Evolutionary conservation across 2,329 filamentous ascomycete species (phyloP), one percentile per base, ranked within the genome.

Genomic region (Madurella fahalii): DNA sequence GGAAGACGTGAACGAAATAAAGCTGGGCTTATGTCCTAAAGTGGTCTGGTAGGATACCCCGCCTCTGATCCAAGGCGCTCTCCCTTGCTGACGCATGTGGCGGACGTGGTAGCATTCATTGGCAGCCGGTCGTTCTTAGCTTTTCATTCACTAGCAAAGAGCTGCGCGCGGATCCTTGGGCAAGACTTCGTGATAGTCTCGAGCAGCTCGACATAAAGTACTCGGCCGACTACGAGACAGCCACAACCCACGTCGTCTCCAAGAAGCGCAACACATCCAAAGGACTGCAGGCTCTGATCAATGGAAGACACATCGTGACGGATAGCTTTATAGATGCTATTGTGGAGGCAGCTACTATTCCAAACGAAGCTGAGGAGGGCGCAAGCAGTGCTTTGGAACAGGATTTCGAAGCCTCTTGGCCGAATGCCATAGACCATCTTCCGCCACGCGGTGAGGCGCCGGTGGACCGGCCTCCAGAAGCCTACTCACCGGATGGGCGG

Each of bases 171-270:
- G 83, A 86, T 63, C 83, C 86, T 1, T 76, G 92, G 52, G 72
- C 75, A 2, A 74, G 75, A 16, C 78, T 91, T 25, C 82, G 82
- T 58, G 73, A 80, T 32, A 79, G 79, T 50, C 81, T 97, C 16
- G 90, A 95, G 67, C 82, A 86, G 43, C 78, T 95, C n/a, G 94
- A 96, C 67, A 86, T 97, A 69, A 97, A 96, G 69, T 85, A 90
- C 13, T 75, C 88, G 13, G 77, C 82, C 42, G 85, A 91, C 4
- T 96, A 90, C 69, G 74, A 88, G 20, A 73, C 79, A 25, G 74
- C 80, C 30, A 96, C 93, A 0, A 96, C 93, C 0, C 92, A 97
- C 69, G 87, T 95, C 11, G 84, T 97, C 34, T 85, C 90, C 8
- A 89, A 85, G 68, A 96, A 95, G 71, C 82, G 94, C 46, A 99